A percentile compares a stretch with the other conserved stretches of the same genome.
Conservation (phyloP, 2,329 filamentous ascomycete species). For the Colletotrichum melonis region DNA sequence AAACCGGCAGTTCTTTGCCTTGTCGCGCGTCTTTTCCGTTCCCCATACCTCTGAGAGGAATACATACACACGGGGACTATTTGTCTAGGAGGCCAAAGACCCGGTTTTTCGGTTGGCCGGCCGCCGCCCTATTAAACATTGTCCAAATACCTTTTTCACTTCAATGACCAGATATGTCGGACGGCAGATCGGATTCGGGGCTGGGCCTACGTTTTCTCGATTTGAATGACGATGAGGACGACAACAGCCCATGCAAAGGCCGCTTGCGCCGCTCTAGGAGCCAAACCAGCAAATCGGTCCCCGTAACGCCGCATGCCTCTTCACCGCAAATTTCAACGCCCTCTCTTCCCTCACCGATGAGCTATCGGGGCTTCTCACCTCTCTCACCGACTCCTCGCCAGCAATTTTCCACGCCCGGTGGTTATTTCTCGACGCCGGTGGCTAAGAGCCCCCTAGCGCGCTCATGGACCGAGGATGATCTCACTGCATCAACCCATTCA, state of each 20-base stretch:
- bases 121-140: constrained; percentile 21
- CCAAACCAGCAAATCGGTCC: constrained; percentile 5
- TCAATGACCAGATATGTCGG: constrained; percentile 33
- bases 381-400: constrained; percentile 44
- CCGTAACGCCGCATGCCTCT: constrained; percentile 25
- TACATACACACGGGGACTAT: constrained; percentile 2
- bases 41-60: constrained; percentile 15
- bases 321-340: constrained; percentile 39
- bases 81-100: constrained; percentile 19
- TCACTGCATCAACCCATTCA: constrained; percentile 29
- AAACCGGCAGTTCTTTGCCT: constrained; percentile 10
- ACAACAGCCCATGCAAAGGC: constrained; percentile 34
- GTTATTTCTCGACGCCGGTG: constrained; percentile 41
- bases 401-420: constrained; percentile 40
- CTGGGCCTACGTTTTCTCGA: constrained; percentile 36
- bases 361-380: constrained; percentile 45
- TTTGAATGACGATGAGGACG: constrained; percentile 33
- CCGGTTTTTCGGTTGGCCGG: constrained; percentile 34
- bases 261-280: constrained; percentile 22
- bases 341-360: constrained; percentile 41
- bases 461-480: constrained; percentile 36
- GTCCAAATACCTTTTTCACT: constrained; percentile 7
- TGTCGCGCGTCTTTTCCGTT: constrained; percentile 14
- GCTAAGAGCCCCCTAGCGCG: constrained; percentile 34
- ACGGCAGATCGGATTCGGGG: constrained; percentile 36